Base-by-base conservation (phyloP, 495 filamentous ascomycete genomes). In the Viridothelium virens region DNA sequence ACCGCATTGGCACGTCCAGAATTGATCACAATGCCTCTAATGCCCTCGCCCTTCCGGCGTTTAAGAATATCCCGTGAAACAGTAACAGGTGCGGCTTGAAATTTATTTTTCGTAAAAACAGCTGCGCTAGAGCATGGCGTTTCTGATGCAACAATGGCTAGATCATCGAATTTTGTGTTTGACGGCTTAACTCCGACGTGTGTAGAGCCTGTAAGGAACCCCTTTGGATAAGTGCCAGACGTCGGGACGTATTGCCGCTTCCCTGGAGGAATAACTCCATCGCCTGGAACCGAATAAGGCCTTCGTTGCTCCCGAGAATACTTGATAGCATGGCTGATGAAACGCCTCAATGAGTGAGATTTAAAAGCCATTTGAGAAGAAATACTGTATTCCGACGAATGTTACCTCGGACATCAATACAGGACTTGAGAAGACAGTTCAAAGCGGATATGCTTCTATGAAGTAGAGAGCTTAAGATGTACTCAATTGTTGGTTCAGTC, bases 71-170 rank as follows among this genome's bases (percentile, higher is more conserved):
- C 79, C 66, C 86, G 82, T 73, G 88, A 91, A 63, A 95, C 87
- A 56, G 90, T 89, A 48, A 98, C 91, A 16, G 94, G 94, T 36
- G 94, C 94, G 31, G 94, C 94, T 74, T 96, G 92, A 79, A 97
- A 99, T 76, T 92, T 94, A 80, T 97, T 99, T 77, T 91, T 92
- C 56, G 94, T 99, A 80, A 97, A 95, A 11, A 97, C 94, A 2
- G 92, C 93, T 1, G 92, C 91, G 4, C 89, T 94, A n/a, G 90
- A 85, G 76, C 92, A 96, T 38, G 92, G 95, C 56, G 82, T 83
- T 67, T 96, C 89, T 9, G 95, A 97, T 31, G 87, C 85, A 67
- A 99, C 83, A 63, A 99, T 82, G 25, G 92, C 91, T 48, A 99
- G 83, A 73, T 99, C 94, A 14, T 91, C 90, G 72, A 90, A 89